phyloP scores from a whole-genome alignment of 164 flowering plant species.

The Stephania cephalantha region DNA sequence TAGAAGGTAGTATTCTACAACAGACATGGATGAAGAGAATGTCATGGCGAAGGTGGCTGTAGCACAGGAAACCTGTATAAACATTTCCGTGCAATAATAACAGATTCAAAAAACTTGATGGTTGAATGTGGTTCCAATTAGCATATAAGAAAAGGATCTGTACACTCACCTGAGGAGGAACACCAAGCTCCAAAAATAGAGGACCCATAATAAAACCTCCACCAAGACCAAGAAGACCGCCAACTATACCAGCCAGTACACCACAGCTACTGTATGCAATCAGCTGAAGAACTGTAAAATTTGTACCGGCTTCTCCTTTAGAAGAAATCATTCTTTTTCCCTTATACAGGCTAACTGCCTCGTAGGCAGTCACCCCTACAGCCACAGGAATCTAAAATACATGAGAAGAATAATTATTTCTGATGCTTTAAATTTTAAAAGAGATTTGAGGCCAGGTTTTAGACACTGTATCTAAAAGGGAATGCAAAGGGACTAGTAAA shows the following conservation, averaged over 20 bases:
- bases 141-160: not conserved
- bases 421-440: slow-evolving; percentile 10
- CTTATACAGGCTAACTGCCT: slow-evolving; percentile 62
- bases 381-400: slow-evolving; percentile 67
- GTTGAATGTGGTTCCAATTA: not conserved
- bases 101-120: too few relatives aligned
- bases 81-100: not conserved
- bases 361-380: slow-evolving; percentile 60
- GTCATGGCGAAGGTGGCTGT: slow-evolving; percentile 98
- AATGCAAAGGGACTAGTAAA: not conserved
- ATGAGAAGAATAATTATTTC: slow-evolving; percentile 2
- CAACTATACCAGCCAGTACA: slow-evolving; percentile 77
- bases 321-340: slow-evolving; percentile 65
- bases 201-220: slow-evolving; percentile 97
- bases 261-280: slow-evolving; percentile 55
- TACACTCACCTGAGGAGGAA: slow-evolving; percentile 83
- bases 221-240: slow-evolving; percentile 91
- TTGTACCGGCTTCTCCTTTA: slow-evolving; percentile 47
- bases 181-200: slow-evolving; percentile 82
- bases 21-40: slow-evolving; percentile 98
- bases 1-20: slow-evolving; percentile 86
- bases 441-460: not conserved
- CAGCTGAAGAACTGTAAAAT: slow-evolving; percentile 54
- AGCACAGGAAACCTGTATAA: slow-evolving; percentile 87
- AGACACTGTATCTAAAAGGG: not conserved